These are phyloP conservation scores for Hypholoma sublateritium DNA, from an alignment of 768 basidiomycete species.

Conservation along the genomic window DNA sequence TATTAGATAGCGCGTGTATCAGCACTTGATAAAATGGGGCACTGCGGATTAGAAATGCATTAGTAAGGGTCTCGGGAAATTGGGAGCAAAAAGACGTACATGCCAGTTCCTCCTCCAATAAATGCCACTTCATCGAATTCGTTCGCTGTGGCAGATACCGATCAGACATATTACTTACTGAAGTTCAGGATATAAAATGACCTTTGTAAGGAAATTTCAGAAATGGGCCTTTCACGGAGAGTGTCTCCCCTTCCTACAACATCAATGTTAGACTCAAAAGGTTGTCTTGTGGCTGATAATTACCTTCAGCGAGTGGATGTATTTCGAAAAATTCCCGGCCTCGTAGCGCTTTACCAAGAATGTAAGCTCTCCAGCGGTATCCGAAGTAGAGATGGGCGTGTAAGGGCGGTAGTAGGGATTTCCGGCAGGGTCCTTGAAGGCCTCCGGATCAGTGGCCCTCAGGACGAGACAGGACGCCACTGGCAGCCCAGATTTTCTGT, in stretches of 20 bases:
- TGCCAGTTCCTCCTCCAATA: constrained; percentile 92
- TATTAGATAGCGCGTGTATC: constrained; percentile 60
- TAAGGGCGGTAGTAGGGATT: constrained; percentile 88
- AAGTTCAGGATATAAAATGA: constrained; percentile 25
- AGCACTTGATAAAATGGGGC: constrained; percentile 81
- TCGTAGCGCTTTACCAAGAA: constrained; percentile 87
- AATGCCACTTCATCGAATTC: constrained; percentile 83
- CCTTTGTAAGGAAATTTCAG: constrained; percentile 83
- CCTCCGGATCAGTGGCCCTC: constrained; percentile 65
- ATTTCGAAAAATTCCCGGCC: constrained; percentile 76
- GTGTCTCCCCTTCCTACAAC: constrained; percentile 63
- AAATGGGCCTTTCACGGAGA: constrained; percentile 88
- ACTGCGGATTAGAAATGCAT: constrained; percentile 28
- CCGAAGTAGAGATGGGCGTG: constrained; percentile 82
- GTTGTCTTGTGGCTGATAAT: neutral
- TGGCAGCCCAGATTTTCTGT: constrained; percentile 72
- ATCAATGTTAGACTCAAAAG: neutral
- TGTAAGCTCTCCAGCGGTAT: constrained; percentile 68
- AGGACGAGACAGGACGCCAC: constrained; percentile 77
- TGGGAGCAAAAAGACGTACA: constrained; percentile 43
- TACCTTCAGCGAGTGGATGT: constrained; percentile 74
- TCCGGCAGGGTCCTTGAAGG: constrained; percentile 69
- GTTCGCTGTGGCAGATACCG: constrained; percentile 47
- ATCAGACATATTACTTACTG: constrained; percentile 1
- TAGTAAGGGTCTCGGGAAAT: neutral